Percentiles rank a stretch among this genome's conserved stretches.
phyloP scores from a whole-genome alignment of 1,284 basidiomycete species.

The Blastosporella zonata region DNA sequence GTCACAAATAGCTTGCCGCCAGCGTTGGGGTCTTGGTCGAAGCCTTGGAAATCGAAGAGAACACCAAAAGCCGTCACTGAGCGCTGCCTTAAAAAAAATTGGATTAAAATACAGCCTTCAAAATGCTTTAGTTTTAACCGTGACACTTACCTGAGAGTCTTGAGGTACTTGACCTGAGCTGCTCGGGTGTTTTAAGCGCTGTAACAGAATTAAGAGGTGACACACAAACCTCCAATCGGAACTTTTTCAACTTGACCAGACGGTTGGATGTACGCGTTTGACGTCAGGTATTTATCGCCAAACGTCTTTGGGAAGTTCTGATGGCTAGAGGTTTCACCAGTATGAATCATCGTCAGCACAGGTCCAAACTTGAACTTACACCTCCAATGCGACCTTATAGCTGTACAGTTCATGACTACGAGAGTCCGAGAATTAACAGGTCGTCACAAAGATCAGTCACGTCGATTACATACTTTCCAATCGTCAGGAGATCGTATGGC shows the following conservation, averaged over 20 bases:
- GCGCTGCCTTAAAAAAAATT: slow-evolving; percentile 39
- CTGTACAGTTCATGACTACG: slow-evolving; percentile 80
- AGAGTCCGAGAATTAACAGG: neutral
- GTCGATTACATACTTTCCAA: slow-evolving; percentile 67
- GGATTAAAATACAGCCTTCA: neutral
- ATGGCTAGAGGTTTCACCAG: slow-evolving; percentile 40
- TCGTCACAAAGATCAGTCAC: neutral
- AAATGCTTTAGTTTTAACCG: neutral
- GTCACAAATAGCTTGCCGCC: slow-evolving; percentile 42
- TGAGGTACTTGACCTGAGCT: neutral
- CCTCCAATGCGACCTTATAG: slow-evolving; percentile 73
- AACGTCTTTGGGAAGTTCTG: slow-evolving; percentile 72
- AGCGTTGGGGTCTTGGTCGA: slow-evolving; percentile 51
- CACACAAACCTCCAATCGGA: slow-evolving; percentile 60
- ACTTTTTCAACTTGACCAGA: slow-evolving; percentile 50
- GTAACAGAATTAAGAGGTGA: neutral
- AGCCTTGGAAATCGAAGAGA: slow-evolving; percentile 69
- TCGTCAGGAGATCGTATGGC: slow-evolving; percentile 80
- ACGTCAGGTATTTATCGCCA: slow-evolving; percentile 76
- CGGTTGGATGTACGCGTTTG: slow-evolving; percentile 83
- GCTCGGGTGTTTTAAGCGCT: neutral
- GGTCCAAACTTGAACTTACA: slow-evolving; percentile 43
- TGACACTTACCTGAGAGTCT: neutral
- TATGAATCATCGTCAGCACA: neutral
- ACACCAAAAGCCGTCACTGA: slow-evolving; percentile 79